Conservation (phyloP, 2,329 filamentous ascomycete species). For the Cucurbitaria berberidis region DNA sequence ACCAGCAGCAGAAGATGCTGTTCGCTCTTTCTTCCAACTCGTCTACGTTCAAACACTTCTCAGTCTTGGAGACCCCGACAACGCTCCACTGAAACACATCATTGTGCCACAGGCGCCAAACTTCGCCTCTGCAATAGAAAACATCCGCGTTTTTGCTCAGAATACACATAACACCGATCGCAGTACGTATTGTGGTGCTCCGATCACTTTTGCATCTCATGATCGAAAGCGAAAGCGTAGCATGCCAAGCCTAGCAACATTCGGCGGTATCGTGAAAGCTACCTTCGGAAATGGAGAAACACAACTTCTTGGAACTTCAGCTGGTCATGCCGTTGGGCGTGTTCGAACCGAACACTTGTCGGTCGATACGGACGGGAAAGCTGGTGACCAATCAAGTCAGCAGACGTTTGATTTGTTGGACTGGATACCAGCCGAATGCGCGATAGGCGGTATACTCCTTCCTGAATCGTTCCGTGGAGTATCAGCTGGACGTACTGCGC, state of each 20-base stretch:
- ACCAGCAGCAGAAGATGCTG: neutral
- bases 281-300: neutral
- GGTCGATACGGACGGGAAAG: neutral
- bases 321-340: neutral
- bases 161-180: neutral
- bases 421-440: neutral
- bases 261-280: neutral
- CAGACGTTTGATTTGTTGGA: neutral
- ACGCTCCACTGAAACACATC: neutral
- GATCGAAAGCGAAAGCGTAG: neutral
- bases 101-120: neutral
- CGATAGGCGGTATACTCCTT: neutral
- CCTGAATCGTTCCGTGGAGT: neutral
- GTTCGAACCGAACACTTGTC: neutral
- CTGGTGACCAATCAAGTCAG: neutral
- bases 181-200: neutral
- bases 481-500: neutral
- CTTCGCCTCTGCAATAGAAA: neutral
- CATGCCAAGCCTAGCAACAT: neutral
- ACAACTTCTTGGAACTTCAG: neutral
- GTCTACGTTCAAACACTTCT: neutral
- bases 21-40: neutral
- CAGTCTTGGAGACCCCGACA: neutral
- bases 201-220: neutral
- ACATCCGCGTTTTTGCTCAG: neutral